Percentiles rank a stretch among this genome's conserved stretches.
These are phyloP conservation scores for Globisporangium solare DNA, from an alignment of 352 stramenopile genomes.

Conservation along the genomic window DNA sequence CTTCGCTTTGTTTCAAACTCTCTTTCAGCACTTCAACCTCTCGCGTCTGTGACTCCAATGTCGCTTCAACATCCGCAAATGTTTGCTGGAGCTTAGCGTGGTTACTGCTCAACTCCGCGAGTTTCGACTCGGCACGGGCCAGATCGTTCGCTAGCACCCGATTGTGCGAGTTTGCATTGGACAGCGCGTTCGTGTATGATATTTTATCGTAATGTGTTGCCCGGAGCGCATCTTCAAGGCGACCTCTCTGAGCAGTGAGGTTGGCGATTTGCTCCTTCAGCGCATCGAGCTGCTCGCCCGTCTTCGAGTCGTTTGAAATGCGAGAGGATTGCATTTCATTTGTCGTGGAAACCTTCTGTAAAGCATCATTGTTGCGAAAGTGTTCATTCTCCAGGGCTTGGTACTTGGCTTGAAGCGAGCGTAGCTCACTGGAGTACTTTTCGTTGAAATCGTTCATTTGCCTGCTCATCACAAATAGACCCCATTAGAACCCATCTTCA, in stretches of 20 bases:
- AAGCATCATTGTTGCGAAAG: slow-evolving; percentile 13
- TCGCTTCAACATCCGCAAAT: slow-evolving; percentile 31
- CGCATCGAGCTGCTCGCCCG: slow-evolving; percentile 8
- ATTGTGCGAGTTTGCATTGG: slow-evolving; percentile 77
- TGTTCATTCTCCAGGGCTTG: slow-evolving; percentile 49
- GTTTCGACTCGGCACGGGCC: slow-evolving; percentile 45
- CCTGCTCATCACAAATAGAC: slow-evolving; percentile 12
- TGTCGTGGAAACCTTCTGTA: not conserved
- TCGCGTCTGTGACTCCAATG: slow-evolving; percentile 31
- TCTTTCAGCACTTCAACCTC: slow-evolving; percentile 60
- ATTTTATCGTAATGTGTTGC: slow-evolving; percentile 81
- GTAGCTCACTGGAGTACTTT: slow-evolving; percentile 48
- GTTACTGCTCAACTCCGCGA: slow-evolving; percentile 32
- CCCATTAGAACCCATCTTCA: not conserved
- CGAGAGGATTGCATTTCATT: not conserved
- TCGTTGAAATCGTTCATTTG: slow-evolving; percentile 45
- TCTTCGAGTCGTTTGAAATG: not conserved
- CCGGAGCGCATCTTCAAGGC: slow-evolving; percentile 69
- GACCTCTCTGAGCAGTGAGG: slow-evolving; percentile 47
- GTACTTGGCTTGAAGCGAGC: slow-evolving; percentile 38
- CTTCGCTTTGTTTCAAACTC: slow-evolving; percentile 52
- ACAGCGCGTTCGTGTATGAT: slow-evolving; percentile 74
- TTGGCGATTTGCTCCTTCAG: slow-evolving; percentile 55
- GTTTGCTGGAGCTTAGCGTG: slow-evolving; percentile 42
- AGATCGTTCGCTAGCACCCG: slow-evolving; percentile 59